Percentiles rank a stretch among this genome's conserved stretches.
Conservation (phyloP, 192 early-diverging fungal genomes). For the Anaeromyces robustus region DNA sequence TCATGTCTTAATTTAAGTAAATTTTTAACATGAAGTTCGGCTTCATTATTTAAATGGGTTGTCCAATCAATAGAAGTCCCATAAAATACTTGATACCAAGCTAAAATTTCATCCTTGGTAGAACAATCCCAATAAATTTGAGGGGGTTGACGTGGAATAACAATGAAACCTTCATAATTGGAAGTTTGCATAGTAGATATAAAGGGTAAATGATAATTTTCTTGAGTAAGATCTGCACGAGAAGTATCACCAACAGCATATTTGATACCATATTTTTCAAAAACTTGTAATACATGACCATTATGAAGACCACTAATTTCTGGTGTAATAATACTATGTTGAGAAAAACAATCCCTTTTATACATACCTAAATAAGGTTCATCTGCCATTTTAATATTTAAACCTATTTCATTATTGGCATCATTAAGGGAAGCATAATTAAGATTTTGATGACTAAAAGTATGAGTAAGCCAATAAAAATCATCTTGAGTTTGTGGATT, state of each 20-base stretch:
- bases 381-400: background rate
- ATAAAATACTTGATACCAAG: background rate
- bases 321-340: background rate
- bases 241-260: background rate
- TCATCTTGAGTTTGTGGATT: background rate
- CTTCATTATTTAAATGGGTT: background rate
- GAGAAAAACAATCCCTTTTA: background rate
- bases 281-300: background rate
- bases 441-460: background rate
- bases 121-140: background rate
- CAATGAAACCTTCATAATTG: background rate
- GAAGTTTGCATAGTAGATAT: background rate
- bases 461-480: background rate
- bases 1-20: background rate
- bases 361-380: background rate
- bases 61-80: background rate
- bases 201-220: background rate
- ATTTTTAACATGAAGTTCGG: background rate
- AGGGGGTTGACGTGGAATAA: background rate
- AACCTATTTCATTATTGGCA: background rate
- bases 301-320: background rate
- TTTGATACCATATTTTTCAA: background rate
- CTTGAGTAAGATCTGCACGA: background rate
- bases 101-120: background rate
- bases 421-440: background rate